Percentiles rank a stretch among this genome's conserved stretches.
Evolutionary conservation across 495 filamentous ascomycete genomes (phyloP).

Genomic region (Penicillium cinerascens): DNA sequence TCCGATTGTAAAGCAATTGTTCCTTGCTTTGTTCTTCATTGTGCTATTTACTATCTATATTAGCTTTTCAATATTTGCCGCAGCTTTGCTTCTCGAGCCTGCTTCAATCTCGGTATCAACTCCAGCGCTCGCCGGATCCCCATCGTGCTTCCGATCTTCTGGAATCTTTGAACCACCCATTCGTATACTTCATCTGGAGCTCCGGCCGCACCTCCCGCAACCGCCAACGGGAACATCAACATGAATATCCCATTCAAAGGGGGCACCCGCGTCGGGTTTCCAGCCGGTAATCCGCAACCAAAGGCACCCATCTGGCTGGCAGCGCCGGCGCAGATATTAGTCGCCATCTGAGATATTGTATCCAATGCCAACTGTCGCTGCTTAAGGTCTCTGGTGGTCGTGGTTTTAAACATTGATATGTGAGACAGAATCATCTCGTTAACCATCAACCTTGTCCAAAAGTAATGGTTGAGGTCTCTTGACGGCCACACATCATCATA

Average conservation of each 20-base stretch:
- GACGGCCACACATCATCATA: conserved; percentile 19
- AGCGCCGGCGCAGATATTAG: conserved; percentile 17
- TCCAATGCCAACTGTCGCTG: conserved; percentile 18
- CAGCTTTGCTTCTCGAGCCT: not conserved
- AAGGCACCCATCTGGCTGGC: conserved; percentile 15
- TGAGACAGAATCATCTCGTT: conserved; percentile 18
- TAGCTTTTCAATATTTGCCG: not conserved
- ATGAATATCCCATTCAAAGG: conserved; percentile 28
- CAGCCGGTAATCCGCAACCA: not conserved
- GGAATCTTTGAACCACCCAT: conserved; percentile 28
- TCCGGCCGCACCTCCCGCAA: conserved; percentile 26
- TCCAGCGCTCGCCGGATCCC: conserved; percentile 25
- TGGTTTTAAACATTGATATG: conserved; percentile 1
- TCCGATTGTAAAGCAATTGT: not conserved
- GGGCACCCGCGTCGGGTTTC: conserved; percentile 4
- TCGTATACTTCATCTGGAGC: conserved; percentile 26
- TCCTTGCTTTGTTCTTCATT: not conserved
- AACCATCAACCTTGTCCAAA: conserved; percentile 15
- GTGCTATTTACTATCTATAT: not conserved
- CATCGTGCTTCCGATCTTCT: conserved; percentile 27
- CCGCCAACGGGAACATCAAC: conserved; percentile 27
- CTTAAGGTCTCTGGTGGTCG: not conserved
- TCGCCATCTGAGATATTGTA: conserved; percentile 15
- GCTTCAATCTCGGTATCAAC: conserved; percentile 16
- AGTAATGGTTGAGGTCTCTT: conserved; percentile 18